Evolutionary conservation across 352 stramenopile genomes (phyloP).

Genomic region (Globisporangium middletonii): DNA sequence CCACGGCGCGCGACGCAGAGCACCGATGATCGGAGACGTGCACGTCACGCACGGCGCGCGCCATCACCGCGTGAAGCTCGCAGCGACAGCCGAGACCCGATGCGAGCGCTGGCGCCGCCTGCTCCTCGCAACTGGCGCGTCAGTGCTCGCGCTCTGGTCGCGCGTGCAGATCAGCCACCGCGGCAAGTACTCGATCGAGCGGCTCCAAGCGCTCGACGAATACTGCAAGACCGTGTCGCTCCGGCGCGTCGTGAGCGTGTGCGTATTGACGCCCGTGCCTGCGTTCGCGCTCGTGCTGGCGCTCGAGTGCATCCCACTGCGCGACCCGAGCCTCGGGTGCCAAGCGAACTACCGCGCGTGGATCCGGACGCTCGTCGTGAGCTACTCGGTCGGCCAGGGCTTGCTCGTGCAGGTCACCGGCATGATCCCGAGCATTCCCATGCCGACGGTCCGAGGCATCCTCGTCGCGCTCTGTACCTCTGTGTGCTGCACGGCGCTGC

Average conservation of each 20-base stretch:
- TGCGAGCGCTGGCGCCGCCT: neutral
- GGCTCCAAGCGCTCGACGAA: constrained; percentile 23
- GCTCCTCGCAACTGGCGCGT: neutral
- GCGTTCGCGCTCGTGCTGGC: constrained; percentile 15
- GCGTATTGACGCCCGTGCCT: constrained; percentile 17
- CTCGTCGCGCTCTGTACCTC: neutral
- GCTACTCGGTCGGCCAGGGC: constrained; percentile 11
- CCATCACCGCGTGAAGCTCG: neutral
- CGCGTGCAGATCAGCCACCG: constrained; percentile 21
- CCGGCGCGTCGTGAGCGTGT: neutral
- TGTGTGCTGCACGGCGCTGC: constrained; percentile 1
- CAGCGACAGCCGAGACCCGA: neutral
- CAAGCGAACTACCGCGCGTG: constrained; percentile 6
- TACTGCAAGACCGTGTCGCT: constrained; percentile 16
- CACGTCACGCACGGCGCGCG: constrained; percentile 1
- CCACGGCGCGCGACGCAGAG: too few relatives aligned
- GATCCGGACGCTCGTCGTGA: constrained; percentile 2
- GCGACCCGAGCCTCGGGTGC: constrained; percentile 7
- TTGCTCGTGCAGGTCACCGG: neutral
- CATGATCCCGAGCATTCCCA: constrained; percentile 5
- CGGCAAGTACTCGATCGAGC: constrained; percentile 34
- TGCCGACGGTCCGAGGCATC: neutral
- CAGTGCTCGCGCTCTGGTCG: neutral
- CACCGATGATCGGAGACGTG: neutral
- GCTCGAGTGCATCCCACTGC: constrained; percentile 22